Evolutionary conservation across 2,329 filamentous ascomycete genomes (phyloP).

Genomic region (Podosphaera xanthii): DNA sequence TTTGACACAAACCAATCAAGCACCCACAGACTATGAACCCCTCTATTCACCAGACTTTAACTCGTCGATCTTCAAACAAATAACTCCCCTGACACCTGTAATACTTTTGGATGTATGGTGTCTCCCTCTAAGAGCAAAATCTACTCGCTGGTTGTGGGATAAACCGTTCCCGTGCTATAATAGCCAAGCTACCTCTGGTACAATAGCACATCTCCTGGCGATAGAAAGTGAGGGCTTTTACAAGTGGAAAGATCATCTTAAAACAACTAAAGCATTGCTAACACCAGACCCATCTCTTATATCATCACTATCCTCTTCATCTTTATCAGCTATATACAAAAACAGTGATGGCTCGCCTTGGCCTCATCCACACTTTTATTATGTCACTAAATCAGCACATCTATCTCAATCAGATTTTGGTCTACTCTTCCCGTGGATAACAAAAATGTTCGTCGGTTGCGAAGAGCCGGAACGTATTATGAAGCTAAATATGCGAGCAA

Average conservation of each 20-base stretch:
- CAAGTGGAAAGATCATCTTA: slow-evolving; percentile 54
- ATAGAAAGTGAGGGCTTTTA: slow-evolving; percentile 57
- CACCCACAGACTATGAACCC: slow-evolving; percentile 26
- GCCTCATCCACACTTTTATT: slow-evolving; percentile 44
- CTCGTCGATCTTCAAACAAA: slow-evolving; percentile 36
- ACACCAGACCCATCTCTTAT: slow-evolving; percentile 25
- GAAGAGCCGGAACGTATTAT: slow-evolving; percentile 34
- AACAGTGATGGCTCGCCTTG: slow-evolving; percentile 3
- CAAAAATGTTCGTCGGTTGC: slow-evolving; percentile 31
- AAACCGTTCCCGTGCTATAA: slow-evolving; percentile 48
- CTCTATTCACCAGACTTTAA: slow-evolving; percentile 35
- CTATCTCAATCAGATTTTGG: slow-evolving; percentile 70
- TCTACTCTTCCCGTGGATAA: slow-evolving; percentile 53
- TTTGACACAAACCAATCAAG: slow-evolving; percentile 21
- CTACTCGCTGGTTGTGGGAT: slow-evolving; percentile 40
- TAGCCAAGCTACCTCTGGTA: slow-evolving; percentile 25
- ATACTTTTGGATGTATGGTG: slow-evolving; percentile 66
- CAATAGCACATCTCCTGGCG: slow-evolving; percentile 35
- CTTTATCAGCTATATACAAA: slow-evolving; percentile 14
- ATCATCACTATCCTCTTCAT: slow-evolving; percentile 5
- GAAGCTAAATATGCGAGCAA: slow-evolving; percentile 33
- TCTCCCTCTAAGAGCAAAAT: slow-evolving; percentile 41
- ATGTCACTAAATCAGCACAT: slow-evolving; percentile 51
- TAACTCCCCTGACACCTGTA: slow-evolving; percentile 41
- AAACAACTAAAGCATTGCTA: slow-evolving; percentile 42